A percentile compares a stretch with the other conserved stretches of the same genome.
Evolutionary conservation across 2,329 filamentous ascomycete species (phyloP).

Genomic region (Ramichloridium luteum): DNA sequence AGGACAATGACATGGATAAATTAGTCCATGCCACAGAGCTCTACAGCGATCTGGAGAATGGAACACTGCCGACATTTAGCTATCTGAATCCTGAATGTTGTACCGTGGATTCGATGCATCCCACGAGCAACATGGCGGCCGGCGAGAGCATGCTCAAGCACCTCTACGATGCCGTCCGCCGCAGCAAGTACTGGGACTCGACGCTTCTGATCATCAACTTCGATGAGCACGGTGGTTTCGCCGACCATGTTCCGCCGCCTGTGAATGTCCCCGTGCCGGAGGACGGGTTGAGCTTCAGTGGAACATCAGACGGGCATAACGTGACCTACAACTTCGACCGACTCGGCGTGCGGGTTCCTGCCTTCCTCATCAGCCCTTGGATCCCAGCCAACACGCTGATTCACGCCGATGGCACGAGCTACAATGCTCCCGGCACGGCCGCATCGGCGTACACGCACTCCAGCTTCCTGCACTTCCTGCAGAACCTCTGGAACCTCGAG

Average conservation of each 20-base stretch:
- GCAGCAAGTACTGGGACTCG: conserved; percentile 29
- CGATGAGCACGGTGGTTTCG: conserved; percentile 32
- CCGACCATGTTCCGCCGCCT: conserved; percentile 29
- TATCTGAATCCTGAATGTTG: conserved; percentile 23
- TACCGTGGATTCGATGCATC: conserved; percentile 27
- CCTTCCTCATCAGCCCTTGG: conserved; percentile 28
- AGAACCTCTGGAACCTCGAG: conserved; percentile 30
- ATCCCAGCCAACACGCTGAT: conserved; percentile 25
- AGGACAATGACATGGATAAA: conserved; percentile 26
- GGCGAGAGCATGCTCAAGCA: conserved; percentile 31
- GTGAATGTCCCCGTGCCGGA: conserved; percentile 27
- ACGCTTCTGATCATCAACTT: conserved; percentile 31
- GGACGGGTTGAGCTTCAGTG: conserved; percentile 25
- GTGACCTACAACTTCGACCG: conserved; percentile 29
- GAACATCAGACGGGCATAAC: conserved; percentile 21
- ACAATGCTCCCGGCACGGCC: too few relatives aligned
- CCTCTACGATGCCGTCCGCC: conserved; percentile 31
- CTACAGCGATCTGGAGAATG: conserved; percentile 15
- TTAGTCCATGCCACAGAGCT: conserved; percentile 19
- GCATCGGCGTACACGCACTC: conserved; percentile 30
- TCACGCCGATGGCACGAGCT: conserved; percentile 28
- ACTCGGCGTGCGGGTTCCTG: conserved; percentile 29
- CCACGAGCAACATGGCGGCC: conserved; percentile 27
- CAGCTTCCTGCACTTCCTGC: conserved; percentile 30
- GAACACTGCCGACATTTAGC: conserved; percentile 17